Percentiles rank a stretch among this genome's conserved stretches.
Evolutionary conservation across 2,329 filamentous ascomycete genomes (phyloP).

Genomic region (Botrytis porri): DNA sequence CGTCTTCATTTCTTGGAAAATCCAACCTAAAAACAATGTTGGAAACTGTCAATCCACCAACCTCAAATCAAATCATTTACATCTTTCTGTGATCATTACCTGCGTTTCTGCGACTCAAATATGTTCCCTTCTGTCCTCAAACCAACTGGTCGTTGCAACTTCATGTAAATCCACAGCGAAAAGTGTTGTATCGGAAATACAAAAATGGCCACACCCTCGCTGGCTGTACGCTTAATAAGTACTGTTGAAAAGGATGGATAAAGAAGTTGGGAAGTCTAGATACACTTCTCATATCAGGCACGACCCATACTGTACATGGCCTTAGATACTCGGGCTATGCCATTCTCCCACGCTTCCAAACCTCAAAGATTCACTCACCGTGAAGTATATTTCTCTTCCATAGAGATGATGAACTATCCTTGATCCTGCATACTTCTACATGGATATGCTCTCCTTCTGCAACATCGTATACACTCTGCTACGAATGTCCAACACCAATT

Average conservation of each 20-base stretch:
- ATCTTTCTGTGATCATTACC: neutral
- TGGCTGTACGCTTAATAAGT: neutral
- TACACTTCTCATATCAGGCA: neutral
- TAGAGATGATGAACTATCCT: neutral
- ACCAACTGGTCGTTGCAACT: neutral
- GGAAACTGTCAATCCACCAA: neutral
- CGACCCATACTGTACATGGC: neutral
- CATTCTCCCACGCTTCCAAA: neutral
- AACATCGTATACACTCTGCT: neutral
- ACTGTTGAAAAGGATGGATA: neutral
- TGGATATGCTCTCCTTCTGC: neutral
- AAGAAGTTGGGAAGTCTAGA: neutral
- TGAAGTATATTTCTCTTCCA: neutral
- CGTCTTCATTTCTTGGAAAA: neutral
- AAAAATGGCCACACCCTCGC: neutral
- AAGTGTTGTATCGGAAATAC: neutral
- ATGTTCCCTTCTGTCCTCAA: neutral
- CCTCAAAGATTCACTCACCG: neutral
- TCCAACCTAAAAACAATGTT: neutral
- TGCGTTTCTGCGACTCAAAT: neutral
- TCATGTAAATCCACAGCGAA: neutral
- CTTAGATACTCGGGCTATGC: neutral
- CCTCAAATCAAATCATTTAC: neutral
- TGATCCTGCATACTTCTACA: neutral
- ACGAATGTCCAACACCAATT: neutral